These are phyloP conservation scores for Digitaria exilis DNA, from an alignment of 202 grass and related monocot genomes.

Conservation along the genomic window DNA sequence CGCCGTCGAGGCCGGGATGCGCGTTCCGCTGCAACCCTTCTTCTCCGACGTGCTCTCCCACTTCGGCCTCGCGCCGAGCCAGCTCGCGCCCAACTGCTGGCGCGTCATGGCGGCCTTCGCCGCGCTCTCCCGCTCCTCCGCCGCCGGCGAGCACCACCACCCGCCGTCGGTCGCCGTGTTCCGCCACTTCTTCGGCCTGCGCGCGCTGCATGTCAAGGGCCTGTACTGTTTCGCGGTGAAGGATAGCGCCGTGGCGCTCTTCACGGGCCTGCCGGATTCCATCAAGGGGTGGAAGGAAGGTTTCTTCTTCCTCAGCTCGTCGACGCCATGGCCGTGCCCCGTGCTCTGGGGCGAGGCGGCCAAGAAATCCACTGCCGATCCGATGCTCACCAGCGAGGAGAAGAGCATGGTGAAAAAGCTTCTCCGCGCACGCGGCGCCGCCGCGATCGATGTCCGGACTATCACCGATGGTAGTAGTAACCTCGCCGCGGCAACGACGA, in stretches of 20 bases:
- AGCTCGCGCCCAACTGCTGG: slow-evolving; percentile 42
- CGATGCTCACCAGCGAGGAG: neutral
- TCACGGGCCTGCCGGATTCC: neutral
- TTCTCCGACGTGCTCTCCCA: too few relatives aligned
- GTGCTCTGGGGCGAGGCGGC: slow-evolving; percentile 27
- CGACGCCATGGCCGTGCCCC: slow-evolving; percentile 35
- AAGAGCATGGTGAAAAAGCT: neutral
- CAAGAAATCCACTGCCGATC: neutral
- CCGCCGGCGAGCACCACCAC: too few relatives aligned
- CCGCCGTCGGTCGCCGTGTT: too few relatives aligned
- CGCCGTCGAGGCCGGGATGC: too few relatives aligned
- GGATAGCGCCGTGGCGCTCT: neutral
- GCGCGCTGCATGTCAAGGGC: neutral
- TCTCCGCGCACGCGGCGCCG: neutral
- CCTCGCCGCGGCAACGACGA: neutral
- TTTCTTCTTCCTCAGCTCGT: slow-evolving; percentile 37
- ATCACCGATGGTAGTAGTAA: neutral
- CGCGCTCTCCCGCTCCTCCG: neutral
- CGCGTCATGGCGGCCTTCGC: slow-evolving; percentile 36
- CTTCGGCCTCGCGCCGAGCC: slow-evolving; percentile 19
- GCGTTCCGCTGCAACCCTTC: too few relatives aligned
- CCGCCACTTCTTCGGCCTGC: slow-evolving; percentile 21
- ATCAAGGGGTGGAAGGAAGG: slow-evolving; percentile 19
- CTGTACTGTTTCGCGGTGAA: slow-evolving; percentile 8
- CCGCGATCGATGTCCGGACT: neutral